Evolutionary conservation across 2,329 filamentous ascomycete genomes (phyloP), one percentile per base, ranked within the genome.

Genomic region (Hymenoscyphus fructigenus): DNA sequence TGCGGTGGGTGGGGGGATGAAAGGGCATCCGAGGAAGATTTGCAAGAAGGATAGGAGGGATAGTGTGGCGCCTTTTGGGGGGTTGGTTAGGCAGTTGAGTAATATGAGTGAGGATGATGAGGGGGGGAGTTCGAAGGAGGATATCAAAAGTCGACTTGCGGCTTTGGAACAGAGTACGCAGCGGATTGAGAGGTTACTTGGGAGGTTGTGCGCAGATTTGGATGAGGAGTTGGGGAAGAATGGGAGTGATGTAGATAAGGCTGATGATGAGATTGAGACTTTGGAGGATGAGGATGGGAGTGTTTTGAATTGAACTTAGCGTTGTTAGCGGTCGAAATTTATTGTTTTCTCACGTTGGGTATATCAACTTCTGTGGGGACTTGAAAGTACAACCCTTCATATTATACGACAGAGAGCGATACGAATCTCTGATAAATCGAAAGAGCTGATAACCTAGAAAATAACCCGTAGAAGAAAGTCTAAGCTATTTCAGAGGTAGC

Each of bases 141-240:
- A 69, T 61, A 56, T 72, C 12, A 70, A 65, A 36, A 41, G 34
- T 26, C 61, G 74, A 26, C 50, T 75, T 20, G 66, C 68, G n/a
- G 65, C 56, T 17, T 62, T 75, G 50, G 74, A 75, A 64, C 59
- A 67, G 60, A 53, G 62, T 9, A 72, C 66, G 10, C 15, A 50
- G 12, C 70, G 73, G 61, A 72, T 75, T 41, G 73, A 75, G 57
- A 55, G 61, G 47, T 65, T 75, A 64, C 32, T 75, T 28, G 66
- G 62, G 15, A 69, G 58, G 41, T 55, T 75, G 28, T 72, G 71
- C 64, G 65, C 67, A 15, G 67, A 67, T 7, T 50, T 73, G 12
- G 69, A 71, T 65, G 66, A 62, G 34, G 56, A 60, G 29, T 32
- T 29, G 32, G 32, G 23, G 38, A 62, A 55, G 38, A n/a, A 57